Base-by-base conservation (phyloP, 2,329 filamentous ascomycete genomes). In the Eutypa lata region DNA sequence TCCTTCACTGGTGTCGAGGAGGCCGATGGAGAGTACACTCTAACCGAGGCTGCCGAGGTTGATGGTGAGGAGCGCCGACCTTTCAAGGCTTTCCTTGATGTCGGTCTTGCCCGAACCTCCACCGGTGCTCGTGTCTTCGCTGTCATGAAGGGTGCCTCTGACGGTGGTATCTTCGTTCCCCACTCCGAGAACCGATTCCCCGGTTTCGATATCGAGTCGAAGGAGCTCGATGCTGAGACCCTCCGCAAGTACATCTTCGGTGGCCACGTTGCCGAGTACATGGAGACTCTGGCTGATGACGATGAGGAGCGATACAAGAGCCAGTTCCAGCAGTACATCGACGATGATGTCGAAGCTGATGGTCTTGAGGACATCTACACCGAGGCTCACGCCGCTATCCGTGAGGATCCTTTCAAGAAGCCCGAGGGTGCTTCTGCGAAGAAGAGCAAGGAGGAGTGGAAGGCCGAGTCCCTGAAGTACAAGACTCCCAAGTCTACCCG, bases 151-250 rank as follows among this genome's bases (percentile, higher is more conserved):
- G 94, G 94, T 83, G 93, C 92, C 70, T 97, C 92, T 46, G 94
- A 99, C 78, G 94, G 94, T 78, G 94, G 94, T 76, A 90, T 99
- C 78, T 86, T 92, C 77, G 81, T 99, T 67, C 94, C 94, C 69
- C 94, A 99, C 90, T 96, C 91, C 68, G 92, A 97, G 86, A 97
- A 94, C 86, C 93, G 94, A 70, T 99, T 99, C 91, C 94, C 94
- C 70, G 94, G 94, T 71, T 99, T 82, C 87, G 94, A 99, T 76
- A 90, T 96, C 31, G 94, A 99, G 83, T 79, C 81, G 76, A 92
- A 99, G 89, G 93, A 97, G 86, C 90, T 99, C 70, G 94, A 99
- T 70, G 85, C 91, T 70, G 94, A 99, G 77, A 89, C 86, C 65
- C 90, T 99, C 74, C 91, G 93, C 85, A 96, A 92, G 84, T 99